Evolutionary conservation across 768 basidiomycete species (phyloP), one percentile per base, ranked within the genome.

Genomic region (Amanita inopinata): DNA sequence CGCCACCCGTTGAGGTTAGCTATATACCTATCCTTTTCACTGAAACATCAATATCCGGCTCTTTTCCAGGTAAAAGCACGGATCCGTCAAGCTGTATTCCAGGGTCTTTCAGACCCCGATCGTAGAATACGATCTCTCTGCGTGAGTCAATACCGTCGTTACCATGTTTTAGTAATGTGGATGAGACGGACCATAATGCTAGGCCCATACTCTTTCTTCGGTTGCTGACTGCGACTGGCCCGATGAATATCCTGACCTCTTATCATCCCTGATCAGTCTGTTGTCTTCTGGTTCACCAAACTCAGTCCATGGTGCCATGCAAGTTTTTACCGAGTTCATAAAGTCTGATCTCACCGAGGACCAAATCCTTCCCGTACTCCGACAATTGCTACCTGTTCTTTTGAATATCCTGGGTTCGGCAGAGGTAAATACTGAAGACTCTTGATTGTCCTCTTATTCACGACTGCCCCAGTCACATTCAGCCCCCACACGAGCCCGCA

Each of bases 211-310:
- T 3, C 62, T 98, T 17, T 94, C 94, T 9, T 78, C 78, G 1
- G 83, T 97, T 46, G 91, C 94, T 20, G 81, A 81, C 49, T 83
- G 79, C 51, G 92, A 97, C 64, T 97, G 91, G 89, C 94, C 93
- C 6, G 92, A 96, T 62, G 89, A 93, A 69, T 98, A 89, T 58
- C 89, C 93, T 0, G 80, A 85, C 35, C 74, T 97, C n/a, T 70
- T 97, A 25, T 67, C 67, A 33, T 68, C 73, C 33, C 73, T 99
- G 14, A 78, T 98, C 47, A 61, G 62, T 24, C 74, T 94, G 7
- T 71, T 98, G 18, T 81, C 83, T 2, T 83, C 86, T 2, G 70
- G 67, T 33, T 78, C 80, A 2, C 62, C 84, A 0, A 72, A 78
- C 45, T 73, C 87, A 4, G 86, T 96, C 4, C 92, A 98, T 61